Evolutionary conservation across 2,329 filamentous ascomycete species (phyloP), one percentile per base, ranked within the genome.

Genomic region (Colletotrichum endophyticum): DNA sequence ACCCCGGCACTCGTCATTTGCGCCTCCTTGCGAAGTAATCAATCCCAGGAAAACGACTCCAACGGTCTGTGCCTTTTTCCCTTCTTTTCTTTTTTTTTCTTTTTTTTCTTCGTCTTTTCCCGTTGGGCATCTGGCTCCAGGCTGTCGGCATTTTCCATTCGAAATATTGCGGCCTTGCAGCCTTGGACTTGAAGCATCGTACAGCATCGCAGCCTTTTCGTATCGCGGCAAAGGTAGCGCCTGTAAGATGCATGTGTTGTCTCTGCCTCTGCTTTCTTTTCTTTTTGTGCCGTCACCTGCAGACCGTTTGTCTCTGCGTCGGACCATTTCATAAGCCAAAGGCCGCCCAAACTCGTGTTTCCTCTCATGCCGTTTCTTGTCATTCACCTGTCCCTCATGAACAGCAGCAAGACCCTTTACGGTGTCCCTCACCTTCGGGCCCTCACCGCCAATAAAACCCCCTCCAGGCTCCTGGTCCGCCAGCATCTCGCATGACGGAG

Each of bases 1-100:
- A 36, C 73, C 70, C 73, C 70, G 44, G 70, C 70, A 69, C 70
- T 59, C 56, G 64, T 73, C 73, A 73, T 73, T 76, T 73, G 56
- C 73, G 73, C 63, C 56, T 73, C 56, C 72, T 59, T 56, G 56
- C 22, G 27, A 36, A 57, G 59, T 57, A 76, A 73, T 76, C 22
- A 73, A 74, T 73, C 66, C 70, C 64, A 64, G 57, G 62, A 66
- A 63, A n/a, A 53, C 28, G 61, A 53, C 30, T 53, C 64, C 64
- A 64, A 73, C 34, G 71, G 72, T 76, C 74, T 74, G 74, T 66
- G 70, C 62, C 27, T 36, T 22, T 30, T 49, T n/a, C n/a, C n/a
- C n/a, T 30, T 27, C 3, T 22, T 15, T 27, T 22, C 36, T 56
- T 4, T 13, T 32, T 7, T 7, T 44, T 27, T 12, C 8, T 30